Evolutionary conservation across 306 rosid genomes (phyloP).

Genomic region (Cucurbita argyrosperma): DNA sequence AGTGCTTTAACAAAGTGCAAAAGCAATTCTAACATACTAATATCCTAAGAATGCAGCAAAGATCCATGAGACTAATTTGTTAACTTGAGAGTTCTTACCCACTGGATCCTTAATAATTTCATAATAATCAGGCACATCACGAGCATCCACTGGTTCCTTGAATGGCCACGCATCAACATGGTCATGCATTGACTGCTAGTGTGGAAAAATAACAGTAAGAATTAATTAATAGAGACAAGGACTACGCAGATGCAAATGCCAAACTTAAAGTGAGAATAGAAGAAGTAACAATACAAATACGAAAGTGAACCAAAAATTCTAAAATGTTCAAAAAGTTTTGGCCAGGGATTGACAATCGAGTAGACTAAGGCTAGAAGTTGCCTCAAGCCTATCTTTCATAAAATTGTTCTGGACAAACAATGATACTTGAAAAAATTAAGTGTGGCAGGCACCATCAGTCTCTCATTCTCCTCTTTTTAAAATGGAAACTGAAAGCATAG

Average conservation of each 20-base stretch:
- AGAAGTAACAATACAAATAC: not conserved
- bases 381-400: not conserved
- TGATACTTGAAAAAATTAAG: not conserved
- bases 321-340: not conserved
- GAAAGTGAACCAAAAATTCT: not conserved
- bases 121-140: slow-evolving; percentile 94
- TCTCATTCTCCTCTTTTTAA: not conserved
- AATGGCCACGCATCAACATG: slow-evolving; percentile 95
- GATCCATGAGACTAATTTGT: not conserved
- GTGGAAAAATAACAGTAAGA: slow-evolving; percentile 6
- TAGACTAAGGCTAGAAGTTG: not conserved
- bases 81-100: slow-evolving; percentile 33
- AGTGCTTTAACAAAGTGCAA: not conserved
- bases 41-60: not conserved
- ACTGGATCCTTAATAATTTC: slow-evolving; percentile 90
- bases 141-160: slow-evolving; percentile 87
- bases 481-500: not conserved
- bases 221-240: not conserved
- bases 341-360: not conserved
- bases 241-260: not conserved
- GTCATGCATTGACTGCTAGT: slow-evolving; percentile 57
- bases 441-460: not conserved
- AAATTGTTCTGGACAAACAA: not conserved
- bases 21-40: not conserved
- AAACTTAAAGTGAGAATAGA: not conserved